Conservation (phyloP, 2,329 filamentous ascomycete genomes). For the Simplicillium sp. region DNA sequence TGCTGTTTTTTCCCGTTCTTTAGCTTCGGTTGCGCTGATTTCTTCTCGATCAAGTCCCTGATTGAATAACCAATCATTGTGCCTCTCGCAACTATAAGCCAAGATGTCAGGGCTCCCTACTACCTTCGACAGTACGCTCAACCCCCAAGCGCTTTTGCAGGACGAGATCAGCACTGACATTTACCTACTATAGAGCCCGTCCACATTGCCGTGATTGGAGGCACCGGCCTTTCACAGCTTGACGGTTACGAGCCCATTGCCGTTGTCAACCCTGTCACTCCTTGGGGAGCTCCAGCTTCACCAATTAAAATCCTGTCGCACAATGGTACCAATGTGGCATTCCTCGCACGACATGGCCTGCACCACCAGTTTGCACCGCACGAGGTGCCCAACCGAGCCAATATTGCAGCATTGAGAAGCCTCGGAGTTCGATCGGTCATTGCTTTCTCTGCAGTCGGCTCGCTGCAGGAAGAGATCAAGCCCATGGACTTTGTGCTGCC, state of each 20-base stretch:
- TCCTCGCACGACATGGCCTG: slow-evolving; percentile 84
- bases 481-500: slow-evolving; percentile 95
- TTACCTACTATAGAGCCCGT: slow-evolving; percentile 45
- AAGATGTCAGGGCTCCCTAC: slow-evolving; percentile 45
- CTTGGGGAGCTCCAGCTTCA: slow-evolving; percentile 74
- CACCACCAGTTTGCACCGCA: slow-evolving; percentile 88
- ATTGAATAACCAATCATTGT: background rate
- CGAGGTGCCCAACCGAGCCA: slow-evolving; percentile 89
- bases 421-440: slow-evolving; percentile 87
- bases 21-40: background rate
- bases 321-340: slow-evolving; percentile 73
- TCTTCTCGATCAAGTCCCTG: slow-evolving; percentile 3
- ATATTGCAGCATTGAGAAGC: slow-evolving; percentile 91
- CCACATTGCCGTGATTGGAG: slow-evolving; percentile 83
- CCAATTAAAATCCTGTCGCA: slow-evolving; percentile 84
- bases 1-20: slow-evolving; percentile 1
- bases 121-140: slow-evolving; percentile 46
- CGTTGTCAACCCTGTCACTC: slow-evolving; percentile 65
- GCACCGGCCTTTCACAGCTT: slow-evolving; percentile 83
- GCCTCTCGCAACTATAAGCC: background rate
- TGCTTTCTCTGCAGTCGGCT: slow-evolving; percentile 91
- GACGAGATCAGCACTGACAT: background rate
- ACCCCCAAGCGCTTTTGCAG: background rate
- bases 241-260: slow-evolving; percentile 81
- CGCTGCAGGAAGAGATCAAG: slow-evolving; percentile 82